Percentiles rank a stretch among this genome's conserved stretches.
Evolutionary conservation across 2,329 filamentous ascomycete genomes (phyloP).

Genomic region (Calonectria pseudoreteaudii): DNA sequence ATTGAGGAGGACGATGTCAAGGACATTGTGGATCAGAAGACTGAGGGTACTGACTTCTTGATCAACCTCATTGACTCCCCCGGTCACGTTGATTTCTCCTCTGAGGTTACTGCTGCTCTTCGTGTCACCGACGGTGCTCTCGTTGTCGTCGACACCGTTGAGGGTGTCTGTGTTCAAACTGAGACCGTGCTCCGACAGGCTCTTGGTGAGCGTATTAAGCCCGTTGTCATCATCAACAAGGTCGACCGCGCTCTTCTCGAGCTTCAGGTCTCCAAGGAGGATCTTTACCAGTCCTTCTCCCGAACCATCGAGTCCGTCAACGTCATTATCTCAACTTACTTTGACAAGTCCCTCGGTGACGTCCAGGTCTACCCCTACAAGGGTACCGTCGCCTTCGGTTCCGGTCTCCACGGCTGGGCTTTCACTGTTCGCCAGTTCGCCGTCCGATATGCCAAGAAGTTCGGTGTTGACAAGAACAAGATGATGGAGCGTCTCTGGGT

Average conservation of each 20-base stretch:
- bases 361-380: constrained; percentile 98
- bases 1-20: constrained; percentile 90
- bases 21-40: constrained; percentile 90
- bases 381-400: constrained; percentile 98
- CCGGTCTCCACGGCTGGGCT: constrained; percentile 99
- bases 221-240: constrained; percentile 99
- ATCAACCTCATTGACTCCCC: constrained; percentile 99
- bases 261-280: constrained; percentile 98
- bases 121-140: constrained; percentile 99
- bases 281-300: constrained; percentile 99
- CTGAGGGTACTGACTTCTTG: constrained; percentile 95
- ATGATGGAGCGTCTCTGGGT: constrained; percentile 99
- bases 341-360: constrained; percentile 96
- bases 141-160: constrained; percentile 99
- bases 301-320: constrained; percentile 99
- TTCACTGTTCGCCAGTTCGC: constrained; percentile 99
- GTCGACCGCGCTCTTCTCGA: constrained; percentile 99
- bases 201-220: constrained; percentile 99
- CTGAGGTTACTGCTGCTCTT: constrained; percentile 98
- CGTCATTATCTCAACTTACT: constrained; percentile 99
- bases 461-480: constrained; percentile 99
- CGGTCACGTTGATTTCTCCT: constrained; percentile 99
- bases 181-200: constrained; percentile 99
- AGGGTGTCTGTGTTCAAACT: constrained; percentile 99
- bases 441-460: constrained; percentile 97